These are phyloP conservation scores for Logfia minima DNA, from an alignment of 129 eudicot species.

Conservation along the genomic window DNA sequence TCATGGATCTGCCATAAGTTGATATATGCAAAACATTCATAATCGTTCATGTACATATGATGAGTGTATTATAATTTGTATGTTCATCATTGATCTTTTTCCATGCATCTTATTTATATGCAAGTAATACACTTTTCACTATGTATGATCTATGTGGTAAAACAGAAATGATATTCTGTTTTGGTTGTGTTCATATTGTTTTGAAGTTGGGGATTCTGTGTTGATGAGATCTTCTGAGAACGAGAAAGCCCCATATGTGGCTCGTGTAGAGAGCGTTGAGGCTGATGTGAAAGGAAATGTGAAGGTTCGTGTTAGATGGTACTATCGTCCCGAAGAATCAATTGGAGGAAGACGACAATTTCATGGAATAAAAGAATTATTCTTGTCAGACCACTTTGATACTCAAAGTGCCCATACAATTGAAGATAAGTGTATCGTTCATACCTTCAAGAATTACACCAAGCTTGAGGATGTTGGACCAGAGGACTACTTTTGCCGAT, in stretches of 20 bases:
- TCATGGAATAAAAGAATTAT: conserved; percentile 67
- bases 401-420: conserved; percentile 66
- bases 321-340: conserved; percentile 71
- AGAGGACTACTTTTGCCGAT: conserved; percentile 66
- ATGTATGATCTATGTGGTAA: neutral
- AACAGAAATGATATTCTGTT: conserved; percentile 1
- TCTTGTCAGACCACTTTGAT: conserved; percentile 66
- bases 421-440: conserved; percentile 65
- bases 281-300: conserved; percentile 52
- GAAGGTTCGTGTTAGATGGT: conserved; percentile 66
- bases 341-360: conserved; percentile 65
- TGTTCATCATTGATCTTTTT: neutral
- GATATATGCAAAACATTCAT: neutral
- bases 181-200: conserved; percentile 23
- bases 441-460: conserved; percentile 63
- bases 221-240: conserved; percentile 55
- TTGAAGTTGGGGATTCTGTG: conserved; percentile 66
- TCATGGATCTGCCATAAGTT: neutral
- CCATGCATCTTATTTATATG: neutral
- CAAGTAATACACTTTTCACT: neutral
- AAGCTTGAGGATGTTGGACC: conserved; percentile 68
- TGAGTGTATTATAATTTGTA: neutral
- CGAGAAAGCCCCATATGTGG: conserved; percentile 60
- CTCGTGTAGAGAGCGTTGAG: conserved; percentile 62
- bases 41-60: neutral